A percentile compares a stretch with the other conserved stretches of the same genome.
phyloP scores from a whole-genome alignment of 495 filamentous ascomycete species.

The Glutinoglossum americanum region DNA sequence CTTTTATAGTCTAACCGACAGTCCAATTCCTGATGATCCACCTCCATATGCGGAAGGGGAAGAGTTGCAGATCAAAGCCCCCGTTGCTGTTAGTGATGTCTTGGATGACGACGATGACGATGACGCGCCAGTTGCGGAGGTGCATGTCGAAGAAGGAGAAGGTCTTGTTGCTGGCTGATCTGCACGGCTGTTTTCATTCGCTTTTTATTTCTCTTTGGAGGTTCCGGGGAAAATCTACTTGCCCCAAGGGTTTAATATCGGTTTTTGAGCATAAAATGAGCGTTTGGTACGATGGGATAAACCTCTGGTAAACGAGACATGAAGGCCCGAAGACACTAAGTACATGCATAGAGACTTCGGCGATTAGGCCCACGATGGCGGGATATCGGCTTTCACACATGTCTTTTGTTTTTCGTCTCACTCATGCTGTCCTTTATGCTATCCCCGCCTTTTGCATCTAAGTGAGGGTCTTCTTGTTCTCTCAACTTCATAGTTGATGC shows the following conservation, averaged over 20 bases:
- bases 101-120: slow-evolving; percentile 1
- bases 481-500: no score
- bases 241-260: background rate
- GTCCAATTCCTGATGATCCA: background rate
- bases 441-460: background rate
- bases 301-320: background rate
- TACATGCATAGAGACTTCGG: background rate
- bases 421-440: background rate
- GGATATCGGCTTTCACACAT: background rate
- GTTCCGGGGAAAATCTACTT: background rate
- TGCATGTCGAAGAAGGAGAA: slow-evolving; percentile 5
- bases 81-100: background rate
- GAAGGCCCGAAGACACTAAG: background rate
- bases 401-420: background rate
- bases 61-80: background rate
- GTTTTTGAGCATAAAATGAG: background rate
- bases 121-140: background rate
- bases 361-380: background rate
- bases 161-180: background rate
- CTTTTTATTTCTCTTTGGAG: background rate
- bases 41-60: background rate
- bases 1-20: background rate
- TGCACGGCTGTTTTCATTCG: background rate
- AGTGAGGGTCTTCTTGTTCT: background rate
- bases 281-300: background rate